Base-by-base conservation (phyloP, 306 rosid species). In the Cicer pinnatifidum region DNA sequence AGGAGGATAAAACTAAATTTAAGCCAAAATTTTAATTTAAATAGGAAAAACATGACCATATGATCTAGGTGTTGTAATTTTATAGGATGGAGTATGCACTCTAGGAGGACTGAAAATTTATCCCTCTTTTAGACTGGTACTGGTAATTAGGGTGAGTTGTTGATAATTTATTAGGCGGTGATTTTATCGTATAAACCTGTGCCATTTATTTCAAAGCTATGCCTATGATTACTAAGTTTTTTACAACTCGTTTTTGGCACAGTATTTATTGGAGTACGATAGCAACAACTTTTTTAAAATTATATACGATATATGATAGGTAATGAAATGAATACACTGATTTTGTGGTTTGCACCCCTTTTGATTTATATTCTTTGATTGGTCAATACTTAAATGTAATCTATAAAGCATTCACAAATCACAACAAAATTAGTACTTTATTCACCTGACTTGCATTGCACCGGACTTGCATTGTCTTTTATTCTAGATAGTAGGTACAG, bases 371-470 rank as follows among this genome's bases (percentile, higher is more conserved):
- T 40, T 64, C 37, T 64, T 62, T 16, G 3, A 37, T 9, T 10
- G 68, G 9, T 19, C n/a, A 40, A 63, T 63, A 40, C 35, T 63
- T 4, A 40, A 63, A 63, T 40, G 51, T 15, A 13, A 63, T 63
- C 35, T 63, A 9, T 15, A 50, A 39, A 39, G 43, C 20, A 60
- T 35, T 60, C 11, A 33, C 44, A 60, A 35, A 38, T 35, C 66
- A 60, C 44, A 60, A 40, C 33, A 63, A 40, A 63, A 39, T 13
- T n/a, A n/a, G n/a, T n/a, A n/a, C n/a, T n/a, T n/a, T n/a, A n/a
- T n/a, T n/a, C n/a, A 11, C 35, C 5, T 15, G 12, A 8, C 5
- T 28, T 58, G 8, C 39, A 2, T 57, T 1, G 60, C n/a, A 11
- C 35, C 5, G 35, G 12, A 8, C 5, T 28, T 58, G 8, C 39